Base-by-base conservation (phyloP, 805 yeast genomes). In the Kodamaea nitidulidarum region DNA sequence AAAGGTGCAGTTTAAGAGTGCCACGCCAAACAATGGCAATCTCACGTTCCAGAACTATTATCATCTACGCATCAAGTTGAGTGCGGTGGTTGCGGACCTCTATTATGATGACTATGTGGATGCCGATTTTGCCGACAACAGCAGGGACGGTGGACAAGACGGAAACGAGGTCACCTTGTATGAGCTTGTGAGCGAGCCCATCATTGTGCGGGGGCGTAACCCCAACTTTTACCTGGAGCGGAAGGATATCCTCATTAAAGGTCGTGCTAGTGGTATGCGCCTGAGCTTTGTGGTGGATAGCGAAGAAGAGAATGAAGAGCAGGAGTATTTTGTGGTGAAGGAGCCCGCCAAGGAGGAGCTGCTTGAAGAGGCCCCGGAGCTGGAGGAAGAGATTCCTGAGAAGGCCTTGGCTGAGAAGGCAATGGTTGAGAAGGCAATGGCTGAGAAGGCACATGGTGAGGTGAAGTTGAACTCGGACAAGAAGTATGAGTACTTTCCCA, bases 201-300 rank as follows among this genome's bases (percentile, higher is more conserved):
- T 78, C 3, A 73, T 75, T 10, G 83, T 78, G 7, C 56, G 84
- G 44, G 84, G 84, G 2, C 55, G 83, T 37, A 78, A 78, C 47
- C 83, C 84, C 2, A 67, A 76, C n/a, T 78, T 78, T 45, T 78
- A 77, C 48, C 67, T 69, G 24, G 76, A 74, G 41, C 58, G 78
- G 40, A 71, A 74, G 35, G 80, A 76, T 48, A 55, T 75, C 15
- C 49, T 69, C 36, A 67, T 78, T 44, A 54, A 53, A 39, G 46
- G 55, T 3, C 41, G 55, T 22, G 15, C 32, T 3, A 35, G 42
- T 18, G 32, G 41, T 16, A 34, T 43, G 11, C 40, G 36, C 25
- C 21, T 15, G 28, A 44, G 48, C 15, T 44, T 40, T 36, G 32
- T 38, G 30, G 28, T 12, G 8, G 45, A 40, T 16, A 38, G 35